These are phyloP conservation scores for Echites panduratus DNA, from an alignment of 257 asterid species.

Conservation along the genomic window DNA sequence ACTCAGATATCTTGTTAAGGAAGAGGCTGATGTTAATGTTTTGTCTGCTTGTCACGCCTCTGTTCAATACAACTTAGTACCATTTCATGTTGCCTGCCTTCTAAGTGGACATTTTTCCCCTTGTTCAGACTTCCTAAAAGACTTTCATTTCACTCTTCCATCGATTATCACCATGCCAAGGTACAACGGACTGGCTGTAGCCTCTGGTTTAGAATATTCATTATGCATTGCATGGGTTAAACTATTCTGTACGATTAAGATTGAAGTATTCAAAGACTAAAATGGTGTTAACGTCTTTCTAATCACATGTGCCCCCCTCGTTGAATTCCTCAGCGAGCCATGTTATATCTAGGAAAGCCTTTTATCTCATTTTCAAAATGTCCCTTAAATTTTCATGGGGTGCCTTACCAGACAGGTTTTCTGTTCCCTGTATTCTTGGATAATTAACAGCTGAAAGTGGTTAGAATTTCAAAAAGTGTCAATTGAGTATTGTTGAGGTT, in stretches of 20 bases:
- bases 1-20: conserved; percentile 13
- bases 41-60: conserved; percentile 16
- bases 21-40: conserved; percentile 10
- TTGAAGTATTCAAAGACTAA: neutral
- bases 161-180: too few relatives aligned
- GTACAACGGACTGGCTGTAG: neutral
- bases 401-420: neutral
- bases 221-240: neutral
- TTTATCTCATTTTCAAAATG: neutral
- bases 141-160: neutral
- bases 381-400: too few relatives aligned
- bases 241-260: neutral
- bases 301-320: neutral
- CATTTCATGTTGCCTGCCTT: neutral
- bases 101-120: neutral
- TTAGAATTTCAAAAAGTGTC: conserved; percentile 5
- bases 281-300: neutral
- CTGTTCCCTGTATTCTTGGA: too few relatives aligned
- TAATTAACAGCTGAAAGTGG: neutral
- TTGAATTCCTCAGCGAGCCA: neutral
- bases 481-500: conserved; percentile 50
- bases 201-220: neutral
- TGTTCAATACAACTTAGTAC: neutral
- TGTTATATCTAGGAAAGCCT: neutral
- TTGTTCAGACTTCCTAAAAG: neutral